Evolutionary conservation across 2,329 filamentous ascomycete species (phyloP), one percentile per base, ranked within the genome.

Genomic region (Neofusicoccum cordaticola): DNA sequence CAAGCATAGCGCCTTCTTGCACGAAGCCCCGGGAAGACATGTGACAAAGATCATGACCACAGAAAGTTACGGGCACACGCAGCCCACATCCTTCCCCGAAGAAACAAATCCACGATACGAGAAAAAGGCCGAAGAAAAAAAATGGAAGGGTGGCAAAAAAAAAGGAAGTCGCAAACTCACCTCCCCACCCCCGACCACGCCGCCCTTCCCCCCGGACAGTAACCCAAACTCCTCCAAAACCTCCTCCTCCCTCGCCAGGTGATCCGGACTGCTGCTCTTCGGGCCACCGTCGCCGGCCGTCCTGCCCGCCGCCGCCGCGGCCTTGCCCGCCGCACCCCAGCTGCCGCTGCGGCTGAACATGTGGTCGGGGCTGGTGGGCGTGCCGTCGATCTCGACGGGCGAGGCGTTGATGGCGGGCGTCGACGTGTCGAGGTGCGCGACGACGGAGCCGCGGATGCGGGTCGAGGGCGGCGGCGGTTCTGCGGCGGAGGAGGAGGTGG

Each of bases 361-460:
- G 39, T 41, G 50, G 8, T 62, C 13, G 3, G 56, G 56, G 9
- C 42, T 62, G 11, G 70, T 67, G 1, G 71, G 67, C 3, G 68
- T 65, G 37, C 75, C 74, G 61, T 82, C 80, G 4, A 83, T 68
- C 69, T 83, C 81, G 4, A 81, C 74, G 0, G 80, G 80, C 50
- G 73, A 71, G 11, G 70, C 68, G 67, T 83, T 82, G 68, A 82
- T 78, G 4, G 79, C 71, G 0, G 76, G 77, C 2, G 75, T 74
- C 4, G 70, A 71, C 1, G 76, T 74, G 4, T 77, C 74, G 66
- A 82, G 76, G 72, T 72, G 22, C 22, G 47, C 17, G 45, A 60
- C 39, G 69, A 67, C 7, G 74, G 67, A 17, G 69, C 45, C 11
- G 69, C 70, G 6, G 71, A 52, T 45, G 56, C 27, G 31, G 3